phyloP scores from a whole-genome alignment of 2,329 filamentous ascomycete genomes.

The Davidsoniella eucalypti region DNA sequence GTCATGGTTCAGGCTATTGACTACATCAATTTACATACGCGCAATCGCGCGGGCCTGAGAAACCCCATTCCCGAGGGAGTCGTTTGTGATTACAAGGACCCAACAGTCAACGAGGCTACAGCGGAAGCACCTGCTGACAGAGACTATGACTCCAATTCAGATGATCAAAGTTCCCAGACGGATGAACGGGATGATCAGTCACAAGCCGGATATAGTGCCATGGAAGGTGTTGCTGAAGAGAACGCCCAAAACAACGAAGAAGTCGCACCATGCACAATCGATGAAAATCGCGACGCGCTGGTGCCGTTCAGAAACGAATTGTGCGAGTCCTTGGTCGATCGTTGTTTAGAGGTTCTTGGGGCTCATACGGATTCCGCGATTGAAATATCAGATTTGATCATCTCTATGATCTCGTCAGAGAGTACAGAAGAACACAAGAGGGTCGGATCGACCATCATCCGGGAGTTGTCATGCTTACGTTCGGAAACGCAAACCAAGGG shows the following conservation, averaged over 20 bases:
- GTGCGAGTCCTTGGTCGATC: conserved; percentile 65
- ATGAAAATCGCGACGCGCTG: conserved; percentile 21
- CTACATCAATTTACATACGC: conserved; percentile 53
- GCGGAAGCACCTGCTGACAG: conserved; percentile 9
- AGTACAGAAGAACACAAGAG: conserved; percentile 27
- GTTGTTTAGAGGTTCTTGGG: conserved; percentile 77
- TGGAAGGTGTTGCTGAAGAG: conserved; percentile 15
- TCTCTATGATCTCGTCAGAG: conserved; percentile 48
- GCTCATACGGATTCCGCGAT: conserved; percentile 79
- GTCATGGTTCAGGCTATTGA: conserved; percentile 42
- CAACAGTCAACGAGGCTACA: conserved; percentile 17
- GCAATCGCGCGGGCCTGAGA: conserved; percentile 40
- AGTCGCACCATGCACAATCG: background rate
- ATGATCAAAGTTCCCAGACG: conserved; percentile 10
- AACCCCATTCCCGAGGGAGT: conserved; percentile 43
- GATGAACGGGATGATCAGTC: conserved; percentile 13
- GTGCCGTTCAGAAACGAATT: conserved; percentile 50
- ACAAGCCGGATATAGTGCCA: conserved; percentile 10
- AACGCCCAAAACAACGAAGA: conserved; percentile 16
- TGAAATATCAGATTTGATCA: conserved; percentile 76
- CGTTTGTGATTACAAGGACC: conserved; percentile 1
- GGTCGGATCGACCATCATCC: conserved; percentile 66
- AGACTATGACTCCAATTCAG: conserved; percentile 15
- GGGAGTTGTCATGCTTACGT: conserved; percentile 59
- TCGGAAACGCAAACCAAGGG: conserved; percentile 44